Evolutionary conservation across 192 early-diverging fungal species (phyloP).

Genomic region (Cladochytrium replicatum): DNA sequence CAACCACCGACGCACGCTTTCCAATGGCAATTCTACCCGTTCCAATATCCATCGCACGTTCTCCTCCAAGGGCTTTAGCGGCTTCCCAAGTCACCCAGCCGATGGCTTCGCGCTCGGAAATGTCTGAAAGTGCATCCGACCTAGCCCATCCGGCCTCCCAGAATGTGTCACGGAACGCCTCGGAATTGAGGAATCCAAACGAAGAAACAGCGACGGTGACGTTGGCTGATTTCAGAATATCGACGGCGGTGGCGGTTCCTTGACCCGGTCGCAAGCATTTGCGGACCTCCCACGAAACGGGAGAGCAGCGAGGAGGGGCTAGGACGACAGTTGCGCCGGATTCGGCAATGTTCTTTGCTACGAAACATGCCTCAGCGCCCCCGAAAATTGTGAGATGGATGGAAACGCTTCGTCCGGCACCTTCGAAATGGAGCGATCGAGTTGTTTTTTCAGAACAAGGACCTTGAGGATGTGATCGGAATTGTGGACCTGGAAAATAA

Average conservation of each 20-base stretch:
- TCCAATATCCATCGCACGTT: not conserved
- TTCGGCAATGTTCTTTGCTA: constrained; percentile 41
- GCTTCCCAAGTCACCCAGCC: constrained; percentile 61
- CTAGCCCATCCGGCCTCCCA: constrained; percentile 72
- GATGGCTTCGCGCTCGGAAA: constrained; percentile 52
- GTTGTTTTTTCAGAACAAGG: constrained; percentile 38
- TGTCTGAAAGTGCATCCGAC: constrained; percentile 22
- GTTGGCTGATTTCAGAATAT: constrained; percentile 41
- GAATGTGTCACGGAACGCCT: constrained; percentile 51
- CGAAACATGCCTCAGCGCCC: constrained; percentile 49
- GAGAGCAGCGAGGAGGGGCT: constrained; percentile 40
- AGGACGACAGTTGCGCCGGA: constrained; percentile 44
- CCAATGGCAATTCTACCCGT: constrained; percentile 19
- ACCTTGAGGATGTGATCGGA: constrained; percentile 40
- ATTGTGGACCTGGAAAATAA: not conserved
- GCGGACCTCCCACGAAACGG: constrained; percentile 32
- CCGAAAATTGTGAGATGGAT: constrained; percentile 37
- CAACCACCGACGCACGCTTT: constrained; percentile 39
- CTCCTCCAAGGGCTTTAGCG: constrained; percentile 49
- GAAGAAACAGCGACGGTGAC: constrained; percentile 52
- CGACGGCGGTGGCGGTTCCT: constrained; percentile 39
- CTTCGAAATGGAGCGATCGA: no score
- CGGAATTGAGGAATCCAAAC: constrained; percentile 28
- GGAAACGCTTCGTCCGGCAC: constrained; percentile 7
- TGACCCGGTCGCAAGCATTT: constrained; percentile 39